Evolutionary conservation across 768 basidiomycete species (phyloP), one percentile per base, ranked within the genome.

Genomic region (Lepiota venenata): DNA sequence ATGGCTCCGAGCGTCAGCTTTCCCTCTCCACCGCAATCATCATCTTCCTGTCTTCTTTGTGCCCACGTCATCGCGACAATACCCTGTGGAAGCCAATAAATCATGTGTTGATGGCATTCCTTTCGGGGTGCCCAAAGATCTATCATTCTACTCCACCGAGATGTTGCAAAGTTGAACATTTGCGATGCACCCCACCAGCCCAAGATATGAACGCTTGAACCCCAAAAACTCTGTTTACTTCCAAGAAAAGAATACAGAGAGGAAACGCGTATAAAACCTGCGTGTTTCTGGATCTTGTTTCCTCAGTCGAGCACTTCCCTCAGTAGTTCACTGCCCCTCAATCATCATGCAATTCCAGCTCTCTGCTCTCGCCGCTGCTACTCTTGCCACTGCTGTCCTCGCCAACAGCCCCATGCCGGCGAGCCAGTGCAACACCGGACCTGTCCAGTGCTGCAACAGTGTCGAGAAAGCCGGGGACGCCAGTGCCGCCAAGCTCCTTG

Each of bases 381-480:
- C 63, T 36, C 56, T 65, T 47, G 60, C 58, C 18, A 55, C 57
- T 56, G 58, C 66, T 62, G 61, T 60, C 29, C 58, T 59, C 50
- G 55, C 64, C 59, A 57, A 43, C 22, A n/a, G 54, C 29, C n/a
- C n/a, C n/a, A 15, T 18, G 22, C 43, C 45, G 25, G 25, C 25
- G 25, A 57, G 52, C 38, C 58, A 59, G 51, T 66, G 63, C 60
- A 58, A 57, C 60, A 66, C 66, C 42, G 66, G 62, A 1, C 40
- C 55, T 18, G 29, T 70, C 15, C 68, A 68, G 45, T 69, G 69
- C 62, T 71, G 69, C 60, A 60, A 69, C 53, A 63, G 59, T 32
- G 61, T 67, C 39, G 51, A 64, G 49, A 18, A 21, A 2, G 64
- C 57, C 21, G 39, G 55, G n/a, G 18, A n/a, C n/a, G 35, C 55